These are phyloP conservation scores for Aspergillus brasiliensis DNA, from an alignment of 2,329 filamentous ascomycete species.

Conservation along the genomic window DNA sequence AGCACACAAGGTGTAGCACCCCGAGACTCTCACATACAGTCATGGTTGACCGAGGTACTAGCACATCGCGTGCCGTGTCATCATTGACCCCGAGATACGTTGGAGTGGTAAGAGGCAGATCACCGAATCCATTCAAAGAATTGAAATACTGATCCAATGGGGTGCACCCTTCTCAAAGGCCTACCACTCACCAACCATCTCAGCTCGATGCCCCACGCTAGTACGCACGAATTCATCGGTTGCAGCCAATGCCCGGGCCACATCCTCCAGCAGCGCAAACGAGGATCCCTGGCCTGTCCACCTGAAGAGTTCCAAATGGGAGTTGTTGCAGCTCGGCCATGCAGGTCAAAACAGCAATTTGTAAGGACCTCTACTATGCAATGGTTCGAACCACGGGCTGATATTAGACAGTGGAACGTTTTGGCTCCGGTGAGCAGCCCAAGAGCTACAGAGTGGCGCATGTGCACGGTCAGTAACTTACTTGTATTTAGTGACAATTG, in stretches of 20 bases:
- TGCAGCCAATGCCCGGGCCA: background rate
- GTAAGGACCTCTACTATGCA: background rate
- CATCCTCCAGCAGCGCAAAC: background rate
- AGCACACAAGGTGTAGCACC: slow-evolving; percentile 6
- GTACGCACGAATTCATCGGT: background rate
- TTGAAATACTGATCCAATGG: background rate
- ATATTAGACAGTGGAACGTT: slow-evolving; percentile 16
- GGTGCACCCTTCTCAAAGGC: background rate
- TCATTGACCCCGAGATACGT: slow-evolving; percentile 9
- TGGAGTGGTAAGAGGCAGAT: slow-evolving; percentile 13
- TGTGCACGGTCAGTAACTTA: background rate
- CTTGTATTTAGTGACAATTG: slow-evolving; percentile 66
- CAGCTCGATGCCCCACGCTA: background rate
- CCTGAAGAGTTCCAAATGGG: background rate
- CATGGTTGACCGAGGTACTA: slow-evolving; percentile 11
- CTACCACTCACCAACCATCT: background rate
- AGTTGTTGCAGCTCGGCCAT: background rate
- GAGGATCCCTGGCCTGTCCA: background rate
- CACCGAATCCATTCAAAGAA: background rate
- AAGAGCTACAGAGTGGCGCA: slow-evolving; percentile 21
- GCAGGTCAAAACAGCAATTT: background rate
- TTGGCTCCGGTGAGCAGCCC: slow-evolving; percentile 19
- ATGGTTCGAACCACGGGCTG: background rate
- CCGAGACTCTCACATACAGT: background rate
- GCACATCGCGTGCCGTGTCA: slow-evolving; percentile 8